phyloP scores from a whole-genome alignment of 305 asterid genomes.

The Withania somnifera region DNA sequence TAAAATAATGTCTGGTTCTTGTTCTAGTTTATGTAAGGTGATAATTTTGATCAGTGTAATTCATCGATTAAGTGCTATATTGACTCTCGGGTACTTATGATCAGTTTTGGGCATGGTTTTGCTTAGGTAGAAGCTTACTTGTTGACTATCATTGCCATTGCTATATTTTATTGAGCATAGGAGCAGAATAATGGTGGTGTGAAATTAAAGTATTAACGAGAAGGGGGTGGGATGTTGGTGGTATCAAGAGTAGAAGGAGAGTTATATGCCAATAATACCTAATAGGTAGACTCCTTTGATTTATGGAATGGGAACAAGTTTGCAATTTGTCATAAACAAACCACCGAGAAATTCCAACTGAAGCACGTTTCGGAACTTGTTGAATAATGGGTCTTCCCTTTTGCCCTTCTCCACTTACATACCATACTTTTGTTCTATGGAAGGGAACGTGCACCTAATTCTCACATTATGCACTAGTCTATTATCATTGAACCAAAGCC shows the following conservation, averaged over 20 bases:
- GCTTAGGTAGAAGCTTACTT: not conserved
- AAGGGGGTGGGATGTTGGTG: not conserved
- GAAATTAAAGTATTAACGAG: not conserved
- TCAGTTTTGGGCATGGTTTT: not conserved
- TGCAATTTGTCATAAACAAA: not conserved
- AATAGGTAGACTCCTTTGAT: not conserved
- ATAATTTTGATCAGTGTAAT: not conserved
- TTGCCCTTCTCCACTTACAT: not conserved
- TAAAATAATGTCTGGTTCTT: not conserved
- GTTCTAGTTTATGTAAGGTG: not conserved
- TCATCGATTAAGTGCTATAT: not conserved
- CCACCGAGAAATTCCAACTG: not conserved
- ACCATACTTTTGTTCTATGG: not conserved
- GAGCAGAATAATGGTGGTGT: not conserved
- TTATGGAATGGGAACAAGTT: not conserved
- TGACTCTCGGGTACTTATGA: not conserved
- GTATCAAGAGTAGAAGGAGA: not conserved
- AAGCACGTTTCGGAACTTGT: not conserved
- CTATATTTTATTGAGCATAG: not conserved
- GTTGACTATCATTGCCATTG: not conserved
- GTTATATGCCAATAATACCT: not conserved
- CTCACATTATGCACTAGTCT: not conserved
- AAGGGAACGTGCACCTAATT: not conserved
- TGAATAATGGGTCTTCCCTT: not conserved
- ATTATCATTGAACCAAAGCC: not conserved